phyloP scores from a whole-genome alignment of 164 flowering plant species.

The Stephania japonica region DNA sequence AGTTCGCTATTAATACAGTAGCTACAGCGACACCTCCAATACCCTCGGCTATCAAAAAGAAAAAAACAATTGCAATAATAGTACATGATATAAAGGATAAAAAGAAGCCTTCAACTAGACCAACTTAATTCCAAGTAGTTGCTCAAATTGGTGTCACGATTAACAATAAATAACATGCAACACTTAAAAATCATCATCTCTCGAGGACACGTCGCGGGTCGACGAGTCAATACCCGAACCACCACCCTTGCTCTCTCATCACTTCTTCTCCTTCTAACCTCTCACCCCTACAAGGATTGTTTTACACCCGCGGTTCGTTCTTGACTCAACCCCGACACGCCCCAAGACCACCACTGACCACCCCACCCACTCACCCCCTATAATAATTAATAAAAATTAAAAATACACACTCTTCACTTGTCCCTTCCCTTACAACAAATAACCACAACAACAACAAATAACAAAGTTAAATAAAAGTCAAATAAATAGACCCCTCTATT shows the following conservation, averaged over 20 bases:
- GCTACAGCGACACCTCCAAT: no score
- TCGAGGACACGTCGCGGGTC: slow-evolving; percentile 19
- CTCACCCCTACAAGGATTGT: slow-evolving; percentile 42
- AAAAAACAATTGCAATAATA: no score
- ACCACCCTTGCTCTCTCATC: slow-evolving; percentile 63
- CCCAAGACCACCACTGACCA: slow-evolving; percentile 1
- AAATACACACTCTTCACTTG: background rate
- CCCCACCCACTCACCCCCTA: background rate
- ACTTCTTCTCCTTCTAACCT: slow-evolving; percentile 10
- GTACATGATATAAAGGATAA: no score
- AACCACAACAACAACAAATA: background rate
- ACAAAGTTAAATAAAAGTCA: background rate
- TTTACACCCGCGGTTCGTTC: slow-evolving; percentile 85
- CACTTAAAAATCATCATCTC: background rate
- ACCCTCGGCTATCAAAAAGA: no score
- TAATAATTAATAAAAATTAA: no score
- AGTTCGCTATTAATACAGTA: no score
- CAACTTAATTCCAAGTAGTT: no score
- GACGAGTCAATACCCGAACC: slow-evolving; percentile 99
- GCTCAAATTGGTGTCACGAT: no score
- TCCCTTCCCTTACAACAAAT: background rate
- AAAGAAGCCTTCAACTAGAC: no score
- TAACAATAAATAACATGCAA: no score
- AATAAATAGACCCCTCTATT: background rate
- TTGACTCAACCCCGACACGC: slow-evolving; percentile 77